phyloP scores from a whole-genome alignment of 2,329 filamentous ascomycete species.

The Ophiostoma montium region DNA sequence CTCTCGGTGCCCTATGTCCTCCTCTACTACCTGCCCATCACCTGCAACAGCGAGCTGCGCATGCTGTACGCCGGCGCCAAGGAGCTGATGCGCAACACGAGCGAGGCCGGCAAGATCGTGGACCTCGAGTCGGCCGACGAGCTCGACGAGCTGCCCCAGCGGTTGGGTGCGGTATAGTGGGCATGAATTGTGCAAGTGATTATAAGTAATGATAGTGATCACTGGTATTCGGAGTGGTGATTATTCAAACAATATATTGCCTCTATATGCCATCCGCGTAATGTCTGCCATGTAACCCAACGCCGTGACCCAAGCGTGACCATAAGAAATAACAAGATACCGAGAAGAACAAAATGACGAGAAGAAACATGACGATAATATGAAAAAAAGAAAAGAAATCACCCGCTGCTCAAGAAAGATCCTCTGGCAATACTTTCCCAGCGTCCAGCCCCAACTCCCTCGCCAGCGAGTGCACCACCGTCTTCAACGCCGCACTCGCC shows the following conservation, averaged over 20 bases:
- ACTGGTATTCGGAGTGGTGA: no score
- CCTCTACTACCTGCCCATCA: conserved; percentile 85
- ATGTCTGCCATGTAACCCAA: background rate
- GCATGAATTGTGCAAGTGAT: no score
- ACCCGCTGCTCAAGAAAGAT: no score
- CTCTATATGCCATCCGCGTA: no score
- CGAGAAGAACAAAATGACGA: background rate
- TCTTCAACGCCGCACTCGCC: conserved; percentile 67
- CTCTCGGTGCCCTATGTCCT: conserved; percentile 85
- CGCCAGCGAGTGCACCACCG: conserved; percentile 62
- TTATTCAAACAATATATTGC: no score
- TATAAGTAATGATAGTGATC: background rate
- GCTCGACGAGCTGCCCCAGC: conserved; percentile 63
- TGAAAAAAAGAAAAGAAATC: background rate
- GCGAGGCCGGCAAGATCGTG: conserved; percentile 76
- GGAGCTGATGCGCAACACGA: conserved; percentile 86
- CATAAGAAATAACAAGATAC: background rate
- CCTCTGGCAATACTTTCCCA: conserved; percentile 36
- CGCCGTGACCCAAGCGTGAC: background rate
- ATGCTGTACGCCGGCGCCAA: conserved; percentile 96
- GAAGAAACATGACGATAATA: background rate
- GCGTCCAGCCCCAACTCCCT: conserved; percentile 49
- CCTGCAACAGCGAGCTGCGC: conserved; percentile 71
- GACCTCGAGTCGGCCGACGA: conserved; percentile 75
- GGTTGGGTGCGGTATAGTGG: conserved; percentile 29